A percentile compares a stretch with the other conserved stretches of the same genome.
Evolutionary conservation across 2,329 filamentous ascomycete species (phyloP).

Genomic region (Phaeosphaeria sp.): DNA sequence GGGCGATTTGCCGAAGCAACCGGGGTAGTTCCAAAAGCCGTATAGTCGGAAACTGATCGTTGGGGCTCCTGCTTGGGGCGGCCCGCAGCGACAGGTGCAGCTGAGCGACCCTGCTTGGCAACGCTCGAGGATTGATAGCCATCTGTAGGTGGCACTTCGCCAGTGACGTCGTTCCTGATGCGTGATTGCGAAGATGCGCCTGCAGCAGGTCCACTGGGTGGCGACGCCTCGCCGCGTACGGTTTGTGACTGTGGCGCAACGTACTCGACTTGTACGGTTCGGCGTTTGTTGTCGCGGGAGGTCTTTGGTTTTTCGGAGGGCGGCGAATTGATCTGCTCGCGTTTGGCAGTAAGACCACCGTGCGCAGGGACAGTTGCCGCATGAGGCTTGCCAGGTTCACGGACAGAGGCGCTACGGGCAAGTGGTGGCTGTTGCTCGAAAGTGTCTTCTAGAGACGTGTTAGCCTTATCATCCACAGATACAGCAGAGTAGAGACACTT

Average conservation of each 20-base stretch:
- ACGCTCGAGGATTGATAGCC: slow-evolving; percentile 42
- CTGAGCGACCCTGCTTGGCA: slow-evolving; percentile 27
- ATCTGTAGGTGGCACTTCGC: slow-evolving; percentile 54
- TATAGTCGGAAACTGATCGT: slow-evolving; percentile 59
- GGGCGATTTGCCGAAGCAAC: slow-evolving; percentile 63
- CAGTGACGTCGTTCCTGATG: slow-evolving; percentile 47
- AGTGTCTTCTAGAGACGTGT: slow-evolving; percentile 52
- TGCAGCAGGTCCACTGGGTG: slow-evolving; percentile 37
- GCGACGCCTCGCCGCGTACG: slow-evolving; percentile 67
- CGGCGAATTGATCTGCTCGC: slow-evolving; percentile 74
- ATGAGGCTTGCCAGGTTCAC: slow-evolving; percentile 77
- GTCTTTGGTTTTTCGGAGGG: slow-evolving; percentile 69
- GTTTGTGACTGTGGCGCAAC: slow-evolving; percentile 90
- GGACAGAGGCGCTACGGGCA: slow-evolving; percentile 88
- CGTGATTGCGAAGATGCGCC: slow-evolving; percentile 55
- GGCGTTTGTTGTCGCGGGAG: slow-evolving; percentile 82
- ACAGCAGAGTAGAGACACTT: not conserved
- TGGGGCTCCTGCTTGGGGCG: slow-evolving; percentile 54
- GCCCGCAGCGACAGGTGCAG: slow-evolving; percentile 37
- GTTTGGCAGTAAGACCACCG: slow-evolving; percentile 72
- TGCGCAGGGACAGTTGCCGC: slow-evolving; percentile 52
- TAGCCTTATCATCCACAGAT: slow-evolving; percentile 1
- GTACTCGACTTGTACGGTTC: slow-evolving; percentile 97
- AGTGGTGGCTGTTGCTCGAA: slow-evolving; percentile 69
- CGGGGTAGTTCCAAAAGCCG: slow-evolving; percentile 49